Percentiles rank a stretch among this genome's conserved stretches.
These are phyloP conservation scores for Adansonia madagascariensis DNA, from an alignment of 441 rosid genomes.

Conservation along the genomic window DNA sequence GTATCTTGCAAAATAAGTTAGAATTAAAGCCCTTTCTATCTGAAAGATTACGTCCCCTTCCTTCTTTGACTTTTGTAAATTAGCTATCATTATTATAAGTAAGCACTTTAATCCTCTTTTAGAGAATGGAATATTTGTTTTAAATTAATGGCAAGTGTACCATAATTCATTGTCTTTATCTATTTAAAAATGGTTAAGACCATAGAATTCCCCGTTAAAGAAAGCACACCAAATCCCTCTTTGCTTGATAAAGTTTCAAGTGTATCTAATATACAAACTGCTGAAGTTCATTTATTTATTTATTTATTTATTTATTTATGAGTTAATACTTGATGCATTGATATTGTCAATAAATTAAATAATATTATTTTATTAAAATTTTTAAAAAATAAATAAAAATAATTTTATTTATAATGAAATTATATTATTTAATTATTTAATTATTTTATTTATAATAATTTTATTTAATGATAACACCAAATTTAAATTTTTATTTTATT, in stretches of 20 bases:
- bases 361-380: too few relatives aligned
- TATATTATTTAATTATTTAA: too few relatives aligned
- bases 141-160: constrained; percentile 34
- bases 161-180: constrained; percentile 36
- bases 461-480: too few relatives aligned
- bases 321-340: too few relatives aligned
- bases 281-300: too few relatives aligned
- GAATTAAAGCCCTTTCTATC: constrained; percentile 35
- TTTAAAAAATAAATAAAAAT: too few relatives aligned
- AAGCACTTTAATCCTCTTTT: constrained; percentile 31
- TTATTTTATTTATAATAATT: too few relatives aligned
- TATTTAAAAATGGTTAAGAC: constrained; percentile 32
- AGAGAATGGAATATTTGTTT: constrained; percentile 43
- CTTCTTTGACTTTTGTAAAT: constrained; percentile 61
- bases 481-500: not conserved
- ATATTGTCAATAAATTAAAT: too few relatives aligned
- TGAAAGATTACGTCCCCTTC: constrained; percentile 49
- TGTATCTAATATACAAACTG: constrained; percentile 38
- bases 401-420: too few relatives aligned
- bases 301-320: too few relatives aligned
- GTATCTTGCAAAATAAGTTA: constrained; percentile 40
- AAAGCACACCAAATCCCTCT: constrained; percentile 46
- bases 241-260: constrained; percentile 42
- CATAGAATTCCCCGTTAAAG: constrained; percentile 36
- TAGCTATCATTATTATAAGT: constrained; percentile 6